These are phyloP conservation scores for Leishmania amazonensis DNA, from an alignment of 208 protist genomes.

Conservation along the genomic window DNA sequence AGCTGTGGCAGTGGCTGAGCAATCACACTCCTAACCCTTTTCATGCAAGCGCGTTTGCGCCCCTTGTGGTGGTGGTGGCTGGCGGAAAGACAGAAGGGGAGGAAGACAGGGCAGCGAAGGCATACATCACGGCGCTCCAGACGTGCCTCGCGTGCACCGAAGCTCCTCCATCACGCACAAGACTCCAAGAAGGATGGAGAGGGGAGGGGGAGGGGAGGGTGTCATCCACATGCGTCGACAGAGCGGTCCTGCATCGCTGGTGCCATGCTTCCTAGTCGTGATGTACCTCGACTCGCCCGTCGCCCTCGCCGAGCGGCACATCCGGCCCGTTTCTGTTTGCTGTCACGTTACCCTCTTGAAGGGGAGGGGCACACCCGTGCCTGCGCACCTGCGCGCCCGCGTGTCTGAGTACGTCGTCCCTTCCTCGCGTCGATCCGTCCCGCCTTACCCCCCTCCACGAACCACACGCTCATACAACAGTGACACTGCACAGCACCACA, in stretches of 20 bases:
- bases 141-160: neutral
- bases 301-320: neutral
- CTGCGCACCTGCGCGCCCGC: neutral
- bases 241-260: neutral
- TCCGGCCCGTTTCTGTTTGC: neutral
- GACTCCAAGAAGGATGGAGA: no score
- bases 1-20: neutral
- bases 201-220: neutral
- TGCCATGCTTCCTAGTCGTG: neutral
- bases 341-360: neutral
- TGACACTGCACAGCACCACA: slow-evolving; percentile 5
- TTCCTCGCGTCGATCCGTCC: neutral
- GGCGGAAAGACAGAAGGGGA: neutral
- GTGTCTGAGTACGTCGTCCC: neutral
- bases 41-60: neutral
- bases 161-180: neutral
- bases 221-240: neutral
- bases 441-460: neutral
- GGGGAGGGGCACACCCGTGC: neutral
- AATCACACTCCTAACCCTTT: neutral
- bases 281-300: neutral
- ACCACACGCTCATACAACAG: neutral
- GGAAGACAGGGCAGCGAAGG: neutral
- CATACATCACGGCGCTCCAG: neutral
- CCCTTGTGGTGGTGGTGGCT: neutral